A percentile compares a stretch with the other conserved stretches of the same genome.
phyloP scores from a whole-genome alignment of 2,329 filamentous ascomycete species.

The Talaromyces funiculosus region DNA sequence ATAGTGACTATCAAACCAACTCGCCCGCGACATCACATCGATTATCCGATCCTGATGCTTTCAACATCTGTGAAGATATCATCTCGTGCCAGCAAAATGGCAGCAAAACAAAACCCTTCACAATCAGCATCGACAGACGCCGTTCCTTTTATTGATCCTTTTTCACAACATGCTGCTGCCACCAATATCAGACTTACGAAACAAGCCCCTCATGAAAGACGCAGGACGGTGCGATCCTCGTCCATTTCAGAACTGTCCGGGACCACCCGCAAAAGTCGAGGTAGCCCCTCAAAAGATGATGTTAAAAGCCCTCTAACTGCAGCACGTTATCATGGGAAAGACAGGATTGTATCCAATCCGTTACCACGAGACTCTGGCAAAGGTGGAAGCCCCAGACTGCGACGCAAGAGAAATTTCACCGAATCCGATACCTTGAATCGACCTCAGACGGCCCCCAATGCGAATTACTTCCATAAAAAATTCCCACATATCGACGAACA shows the following conservation, averaged over 20 bases:
- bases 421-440: conserved; percentile 35
- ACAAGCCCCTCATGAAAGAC: conserved; percentile 14
- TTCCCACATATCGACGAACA: not conserved
- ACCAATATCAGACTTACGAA: not conserved
- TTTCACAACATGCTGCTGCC: not conserved
- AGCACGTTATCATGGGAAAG: conserved; percentile 14
- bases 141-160: conserved; percentile 27
- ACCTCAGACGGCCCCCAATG: conserved; percentile 28
- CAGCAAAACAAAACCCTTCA: not conserved
- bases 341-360: conserved; percentile 22
- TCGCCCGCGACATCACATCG: conserved; percentile 31
- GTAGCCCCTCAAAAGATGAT: conserved; percentile 32
- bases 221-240: conserved; percentile 42
- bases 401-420: conserved; percentile 37
- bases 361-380: conserved; percentile 24
- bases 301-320: conserved; percentile 21
- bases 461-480: conserved; percentile 14
- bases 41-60: conserved; percentile 46
- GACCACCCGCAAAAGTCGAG: conserved; percentile 35
- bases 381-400: conserved; percentile 19
- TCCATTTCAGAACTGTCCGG: conserved; percentile 43
- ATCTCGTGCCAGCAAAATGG: conserved; percentile 6
- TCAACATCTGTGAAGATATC: conserved; percentile 33
- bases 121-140: not conserved
- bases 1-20: conserved; percentile 31